phyloP scores from a whole-genome alignment of 208 protist species.

The Sergeia podlipaevii region DNA sequence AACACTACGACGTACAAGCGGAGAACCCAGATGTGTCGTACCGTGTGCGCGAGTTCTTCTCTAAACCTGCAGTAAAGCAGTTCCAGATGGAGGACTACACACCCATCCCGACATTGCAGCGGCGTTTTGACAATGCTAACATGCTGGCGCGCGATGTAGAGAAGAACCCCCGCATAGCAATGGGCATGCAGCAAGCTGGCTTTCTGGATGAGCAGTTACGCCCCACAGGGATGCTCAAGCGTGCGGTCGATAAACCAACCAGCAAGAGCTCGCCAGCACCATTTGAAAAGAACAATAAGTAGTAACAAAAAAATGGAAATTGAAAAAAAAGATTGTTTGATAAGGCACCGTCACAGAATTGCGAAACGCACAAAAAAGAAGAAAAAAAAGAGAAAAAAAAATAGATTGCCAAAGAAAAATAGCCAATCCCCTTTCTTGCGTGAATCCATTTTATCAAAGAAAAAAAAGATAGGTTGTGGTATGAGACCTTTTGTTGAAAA shows the following conservation, averaged over 20 bases:
- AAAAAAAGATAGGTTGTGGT: too few species aligned
- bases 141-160: constrained; percentile 53
- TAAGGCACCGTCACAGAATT: too few species aligned
- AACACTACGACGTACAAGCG: constrained; percentile 73
- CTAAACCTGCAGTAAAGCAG: constrained; percentile 38
- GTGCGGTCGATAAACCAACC: constrained; percentile 37
- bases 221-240: constrained; percentile 43
- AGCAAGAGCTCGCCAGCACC: constrained; percentile 24
- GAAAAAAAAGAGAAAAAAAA: too few species aligned
- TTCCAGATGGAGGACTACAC: constrained; percentile 88
- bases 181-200: constrained; percentile 41
- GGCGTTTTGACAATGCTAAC: constrained; percentile 46
- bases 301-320: background rate
- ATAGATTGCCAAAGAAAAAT: too few species aligned
- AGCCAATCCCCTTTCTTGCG: too few species aligned
- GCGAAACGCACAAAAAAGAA: too few species aligned
- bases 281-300: constrained; percentile 10
- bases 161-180: constrained; percentile 40
- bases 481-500: too few species aligned
- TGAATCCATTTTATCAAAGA: too few species aligned
- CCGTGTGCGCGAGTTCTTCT: constrained; percentile 73
- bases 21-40: constrained; percentile 76
- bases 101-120: constrained; percentile 38
- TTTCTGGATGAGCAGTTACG: constrained; percentile 39
- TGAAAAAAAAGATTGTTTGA: background rate